Percentiles rank a stretch among this genome's conserved stretches.
These are phyloP conservation scores for Backusella circina DNA, from an alignment of 192 early-diverging fungal species.

Conservation along the genomic window DNA sequence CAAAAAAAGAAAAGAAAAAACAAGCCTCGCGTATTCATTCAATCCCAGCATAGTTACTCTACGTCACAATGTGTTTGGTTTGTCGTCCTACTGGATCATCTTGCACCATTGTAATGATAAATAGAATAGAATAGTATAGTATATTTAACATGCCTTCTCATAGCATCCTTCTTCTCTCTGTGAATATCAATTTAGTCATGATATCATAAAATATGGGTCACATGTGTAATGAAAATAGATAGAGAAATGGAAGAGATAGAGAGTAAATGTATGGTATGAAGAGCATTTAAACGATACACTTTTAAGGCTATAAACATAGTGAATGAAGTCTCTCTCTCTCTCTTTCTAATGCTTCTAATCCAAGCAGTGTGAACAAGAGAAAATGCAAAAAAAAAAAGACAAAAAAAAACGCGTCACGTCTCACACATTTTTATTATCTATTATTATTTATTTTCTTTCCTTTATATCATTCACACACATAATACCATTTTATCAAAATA, in stretches of 20 bases:
- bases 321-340: too few relatives aligned
- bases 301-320: too few relatives aligned
- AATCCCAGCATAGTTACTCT: neutral
- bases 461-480: neutral
- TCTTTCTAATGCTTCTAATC: too few relatives aligned
- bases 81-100: too few relatives aligned
- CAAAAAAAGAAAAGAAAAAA: neutral
- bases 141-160: neutral
- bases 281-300: too few relatives aligned
- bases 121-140: neutral
- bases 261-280: neutral
- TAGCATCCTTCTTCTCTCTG: neutral
- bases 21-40: neutral
- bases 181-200: neutral
- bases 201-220: neutral
- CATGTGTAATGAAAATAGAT: neutral
- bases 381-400: neutral
- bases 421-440: neutral
- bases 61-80: too few relatives aligned
- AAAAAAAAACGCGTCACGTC: neutral
- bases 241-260: neutral
- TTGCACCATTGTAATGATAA: neutral
- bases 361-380: too few relatives aligned
- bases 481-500: neutral
- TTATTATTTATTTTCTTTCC: conserved; percentile 3